Evolutionary conservation across 345 rosid species (phyloP), one percentile per base, ranked within the genome.

Genomic region (Eucalyptus decipiens): DNA sequence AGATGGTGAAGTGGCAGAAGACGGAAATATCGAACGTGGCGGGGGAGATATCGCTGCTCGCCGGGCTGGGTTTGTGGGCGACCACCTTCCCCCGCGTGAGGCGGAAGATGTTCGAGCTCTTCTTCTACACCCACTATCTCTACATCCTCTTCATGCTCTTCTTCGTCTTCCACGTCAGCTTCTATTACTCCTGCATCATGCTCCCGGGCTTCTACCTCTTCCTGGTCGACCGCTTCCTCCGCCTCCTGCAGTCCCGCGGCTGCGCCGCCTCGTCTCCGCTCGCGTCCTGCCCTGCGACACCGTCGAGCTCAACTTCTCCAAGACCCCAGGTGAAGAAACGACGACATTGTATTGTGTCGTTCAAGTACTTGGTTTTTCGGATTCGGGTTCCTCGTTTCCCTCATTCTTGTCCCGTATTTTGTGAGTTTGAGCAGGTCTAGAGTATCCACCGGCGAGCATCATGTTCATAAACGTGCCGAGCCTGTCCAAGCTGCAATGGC

Each of bases 401-500:
- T 88, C 30, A 42, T 17, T 30, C 32, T 14, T 49, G 47, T 51
- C 45, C 51, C 5, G 23, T 23, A 88, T 40, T 87, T 24, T 56
- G 62, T 72, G 65, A 86, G 47, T 76, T 40, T 76, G 83, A 76
- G 42, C 52, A 97, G 99, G 93, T 87, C 92, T 97, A 93, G 91
- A 47, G 34, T 97, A 97, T 90, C 93, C 86, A 87, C 92, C 99
- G 8, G 94, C 97, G 4, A 97, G 99, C 93, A 91, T 93, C 86
- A 9, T 96, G 93, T 96, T 95, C 90, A 43, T 97, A 42, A 97
- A 95, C 88, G 95, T 97, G 72, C 97, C 99, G 4, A 88, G 92
- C 89, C 91, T 97, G 87, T 97, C 99, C 12, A 96, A 91, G 92
- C 86, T 95, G 81, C 98, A 97, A 87, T 97, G 99, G 99, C 99